Evolutionary conservation across 345 rosid species (phyloP), one percentile per base, ranked within the genome.

Genomic region (Citrus reticulata): DNA sequence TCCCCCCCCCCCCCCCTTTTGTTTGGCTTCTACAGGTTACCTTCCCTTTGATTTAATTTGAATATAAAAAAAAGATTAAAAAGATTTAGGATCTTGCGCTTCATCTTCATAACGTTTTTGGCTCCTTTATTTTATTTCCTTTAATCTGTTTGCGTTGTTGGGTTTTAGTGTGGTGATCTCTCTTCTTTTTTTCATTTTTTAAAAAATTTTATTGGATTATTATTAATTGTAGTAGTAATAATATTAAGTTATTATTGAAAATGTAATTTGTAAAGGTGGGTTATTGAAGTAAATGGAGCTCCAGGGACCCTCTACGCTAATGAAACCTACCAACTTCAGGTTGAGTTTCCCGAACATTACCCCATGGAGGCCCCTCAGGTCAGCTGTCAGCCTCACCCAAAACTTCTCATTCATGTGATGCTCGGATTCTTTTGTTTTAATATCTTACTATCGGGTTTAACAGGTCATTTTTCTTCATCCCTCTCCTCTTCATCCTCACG

Each of bases 361-460:
- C 99, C 99, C 14, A 97, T 94, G 98, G 99, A 97, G 85, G 95
- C 99, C 0, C 99, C 98, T 1, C 99, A 96, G 94, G 98, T 94
- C 51, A 46, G 51, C 51, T 2, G 17, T 13, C 1, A 1, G 51
- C 51, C 3, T 72, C 76, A 64, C 25, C 27, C 1, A 8, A 55
- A 24, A 2, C 46, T 34, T 17, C 51, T 46, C 17, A 46, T 46
- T 46, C 0, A 46, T 46, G 16, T 11, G 17, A 13, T 46, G 51
- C 51, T 3, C 17, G 51, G 51, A 3, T 46, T 29, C 9, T 39
- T 46, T 66, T 32, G 34, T 19, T 67, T 74, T 73, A 64, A 11
- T 82, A 9, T 22, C 9, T 22, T 55, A 2, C 25, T 4, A 24
- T 68, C 34, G 65, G 16, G 24, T 72, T 46, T 77, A 25, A 60